These are phyloP conservation scores for Rhodotorula diobovata DNA, from an alignment of 768 basidiomycete species.

Conservation along the genomic window DNA sequence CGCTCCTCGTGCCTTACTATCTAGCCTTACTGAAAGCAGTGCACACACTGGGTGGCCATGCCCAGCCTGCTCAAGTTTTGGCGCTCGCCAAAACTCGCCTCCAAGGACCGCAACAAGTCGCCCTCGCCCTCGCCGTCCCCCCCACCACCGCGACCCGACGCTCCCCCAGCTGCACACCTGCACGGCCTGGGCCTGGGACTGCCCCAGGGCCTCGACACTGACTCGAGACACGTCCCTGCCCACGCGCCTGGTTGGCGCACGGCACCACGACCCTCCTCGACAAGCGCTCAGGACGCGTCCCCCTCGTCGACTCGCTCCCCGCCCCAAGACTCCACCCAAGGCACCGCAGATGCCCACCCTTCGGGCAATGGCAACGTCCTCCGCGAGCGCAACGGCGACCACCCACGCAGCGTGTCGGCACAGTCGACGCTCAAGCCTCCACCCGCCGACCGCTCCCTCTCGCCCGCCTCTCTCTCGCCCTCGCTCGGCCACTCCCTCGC, in stretches of 20 bases:
- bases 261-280: too few species aligned
- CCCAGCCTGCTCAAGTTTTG: constrained; percentile 28
- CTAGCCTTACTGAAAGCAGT: too few species aligned
- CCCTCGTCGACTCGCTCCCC: too few species aligned
- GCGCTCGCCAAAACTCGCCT: constrained; percentile 13
- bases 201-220: background rate
- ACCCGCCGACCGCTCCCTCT: background rate
- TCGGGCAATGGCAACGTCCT: background rate
- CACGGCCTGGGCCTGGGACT: background rate
- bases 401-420: background rate
- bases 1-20: too few species aligned
- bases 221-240: background rate
- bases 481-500: background rate
- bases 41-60: too few species aligned
- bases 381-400: background rate
- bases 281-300: too few species aligned
- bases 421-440: background rate
- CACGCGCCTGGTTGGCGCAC: too few species aligned
- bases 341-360: too few species aligned
- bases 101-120: too few species aligned
- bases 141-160: background rate
- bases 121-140: background rate
- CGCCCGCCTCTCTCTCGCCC: background rate
- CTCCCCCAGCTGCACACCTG: background rate
- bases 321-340: too few species aligned